A percentile compares a stretch with the other conserved stretches of the same genome.
These are phyloP conservation scores for Vicia villosa DNA, from an alignment of 306 rosid species.

Conservation along the genomic window DNA sequence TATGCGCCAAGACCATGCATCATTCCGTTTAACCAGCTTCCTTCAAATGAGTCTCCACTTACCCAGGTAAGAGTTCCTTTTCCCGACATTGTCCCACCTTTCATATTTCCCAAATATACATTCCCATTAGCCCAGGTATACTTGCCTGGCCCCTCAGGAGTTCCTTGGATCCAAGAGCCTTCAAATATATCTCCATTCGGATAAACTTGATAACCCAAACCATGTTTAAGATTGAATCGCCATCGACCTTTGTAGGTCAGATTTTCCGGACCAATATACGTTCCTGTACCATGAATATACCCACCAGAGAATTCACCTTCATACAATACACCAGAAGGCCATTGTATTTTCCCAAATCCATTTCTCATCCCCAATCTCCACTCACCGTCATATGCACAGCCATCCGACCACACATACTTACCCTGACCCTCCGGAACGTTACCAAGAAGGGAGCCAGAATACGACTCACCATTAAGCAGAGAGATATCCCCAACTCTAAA, in stretches of 20 bases:
- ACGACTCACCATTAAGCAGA: conserved; percentile 73
- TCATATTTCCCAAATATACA: conserved; percentile 93
- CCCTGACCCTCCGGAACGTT: conserved; percentile 84
- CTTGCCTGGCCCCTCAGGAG: conserved; percentile 96
- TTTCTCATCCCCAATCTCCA: conserved; percentile 98
- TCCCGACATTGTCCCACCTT: conserved; percentile 92
- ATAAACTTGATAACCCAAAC: conserved; percentile 86
- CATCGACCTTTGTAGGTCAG: conserved; percentile 87
- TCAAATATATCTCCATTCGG: conserved; percentile 87
- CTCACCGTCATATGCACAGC: conserved; percentile 88
- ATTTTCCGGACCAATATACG: conserved; percentile 56
- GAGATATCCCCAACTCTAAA: conserved; percentile 73
- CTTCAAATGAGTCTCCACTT: conserved; percentile 90
- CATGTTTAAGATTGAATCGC: conserved; percentile 92
- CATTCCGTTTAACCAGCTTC: conserved; percentile 93
- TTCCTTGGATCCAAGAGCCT: conserved; percentile 97
- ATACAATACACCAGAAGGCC: conserved; percentile 75
- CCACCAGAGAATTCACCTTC: conserved; percentile 96
- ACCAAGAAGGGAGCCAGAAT: conserved; percentile 78
- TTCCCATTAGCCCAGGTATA: conserved; percentile 90
- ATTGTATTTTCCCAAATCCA: conserved; percentile 70
- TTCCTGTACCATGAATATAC: conserved; percentile 85
- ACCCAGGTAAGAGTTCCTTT: conserved; percentile 96
- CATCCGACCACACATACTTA: conserved; percentile 86
- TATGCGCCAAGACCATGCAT: conserved; percentile 96